A percentile compares a stretch with the other conserved stretches of the same genome.
Conservation (phyloP, 805 yeast species). For the Scheffersomyces stipitis region DNA sequence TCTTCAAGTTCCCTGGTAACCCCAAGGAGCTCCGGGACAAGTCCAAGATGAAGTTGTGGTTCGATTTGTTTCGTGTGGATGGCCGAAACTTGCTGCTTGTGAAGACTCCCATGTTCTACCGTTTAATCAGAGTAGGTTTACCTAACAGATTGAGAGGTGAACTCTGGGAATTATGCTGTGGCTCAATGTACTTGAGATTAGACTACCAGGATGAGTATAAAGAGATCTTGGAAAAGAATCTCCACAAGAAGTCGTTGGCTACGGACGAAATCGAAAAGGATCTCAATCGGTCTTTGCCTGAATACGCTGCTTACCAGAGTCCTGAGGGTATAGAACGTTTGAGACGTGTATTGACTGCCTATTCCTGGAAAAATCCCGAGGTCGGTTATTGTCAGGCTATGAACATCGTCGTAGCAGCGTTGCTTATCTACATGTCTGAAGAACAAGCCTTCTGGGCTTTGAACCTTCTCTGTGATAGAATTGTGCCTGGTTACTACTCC, state of each 20-base stretch:
- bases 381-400: slow-evolving; percentile 99
- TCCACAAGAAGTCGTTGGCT: slow-evolving; percentile 70
- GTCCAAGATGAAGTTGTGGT: slow-evolving; percentile 89
- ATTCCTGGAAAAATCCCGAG: slow-evolving; percentile 95
- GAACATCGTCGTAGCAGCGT: slow-evolving; percentile 87
- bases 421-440: slow-evolving; percentile 83
- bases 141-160: slow-evolving; percentile 97
- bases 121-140: slow-evolving; percentile 83
- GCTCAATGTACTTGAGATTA: slow-evolving; percentile 75
- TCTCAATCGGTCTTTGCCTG: slow-evolving; percentile 90
- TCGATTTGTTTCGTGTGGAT: slow-evolving; percentile 78
- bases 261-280: slow-evolving; percentile 97
- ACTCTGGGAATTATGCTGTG: slow-evolving; percentile 90
- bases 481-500: slow-evolving; percentile 94
- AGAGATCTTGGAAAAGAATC: slow-evolving; percentile 56
- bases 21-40: slow-evolving; percentile 74
- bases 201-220: slow-evolving; percentile 61
- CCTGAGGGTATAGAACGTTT: slow-evolving; percentile 82
- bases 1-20: slow-evolving; percentile 88
- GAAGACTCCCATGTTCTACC: slow-evolving; percentile 73
- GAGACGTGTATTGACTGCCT: slow-evolving; percentile 87
- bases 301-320: slow-evolving; percentile 89
- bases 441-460: slow-evolving; percentile 97
- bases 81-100: slow-evolving; percentile 82
- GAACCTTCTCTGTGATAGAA: slow-evolving; percentile 72